phyloP scores from a whole-genome alignment of 805 yeast genomes.

The Candida piceae region DNA sequence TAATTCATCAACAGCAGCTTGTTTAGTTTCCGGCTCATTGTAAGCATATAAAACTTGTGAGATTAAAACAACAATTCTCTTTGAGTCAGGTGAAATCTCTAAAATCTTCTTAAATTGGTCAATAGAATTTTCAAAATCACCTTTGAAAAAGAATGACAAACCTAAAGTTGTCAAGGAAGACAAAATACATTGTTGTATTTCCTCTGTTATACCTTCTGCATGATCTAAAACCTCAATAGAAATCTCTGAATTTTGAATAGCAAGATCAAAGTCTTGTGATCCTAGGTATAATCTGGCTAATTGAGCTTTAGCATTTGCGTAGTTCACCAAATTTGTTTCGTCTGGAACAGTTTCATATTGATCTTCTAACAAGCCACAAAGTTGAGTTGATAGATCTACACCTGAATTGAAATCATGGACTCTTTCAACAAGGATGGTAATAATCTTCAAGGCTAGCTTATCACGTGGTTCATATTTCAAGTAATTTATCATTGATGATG shows the following conservation, averaged over 20 bases:
- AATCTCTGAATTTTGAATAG: slow-evolving; percentile 57
- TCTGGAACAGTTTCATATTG: slow-evolving; percentile 13
- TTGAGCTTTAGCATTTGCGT: slow-evolving; percentile 60
- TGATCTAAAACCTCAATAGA: slow-evolving; percentile 47
- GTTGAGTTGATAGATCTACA: slow-evolving; percentile 36
- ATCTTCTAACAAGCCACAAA: slow-evolving; percentile 38
- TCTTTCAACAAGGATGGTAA: slow-evolving; percentile 61
- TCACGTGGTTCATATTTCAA: slow-evolving; percentile 59
- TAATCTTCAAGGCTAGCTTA: slow-evolving; percentile 49
- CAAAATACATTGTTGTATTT: slow-evolving; percentile 32
- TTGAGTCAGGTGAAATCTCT: slow-evolving; percentile 49
- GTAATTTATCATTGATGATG: slow-evolving; percentile 59
- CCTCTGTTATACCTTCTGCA: slow-evolving; percentile 30
- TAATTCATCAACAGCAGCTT: slow-evolving; percentile 81
- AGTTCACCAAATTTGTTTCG: slow-evolving; percentile 37
- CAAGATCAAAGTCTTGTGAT: slow-evolving; percentile 43
- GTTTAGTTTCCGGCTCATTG: slow-evolving; percentile 70
- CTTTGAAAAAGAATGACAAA: slow-evolving; percentile 57
- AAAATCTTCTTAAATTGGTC: slow-evolving; percentile 64
- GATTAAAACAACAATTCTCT: slow-evolving; percentile 63
- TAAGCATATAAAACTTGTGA: slow-evolving; percentile 77
- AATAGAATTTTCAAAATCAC: slow-evolving; percentile 60
- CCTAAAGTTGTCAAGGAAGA: slow-evolving; percentile 74
- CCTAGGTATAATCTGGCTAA: slow-evolving; percentile 71
- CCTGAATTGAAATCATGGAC: slow-evolving; percentile 59